Evolutionary conservation across 1,284 basidiomycete species (phyloP), one percentile per base, ranked within the genome.

Genomic region (Tilletia setariae): DNA sequence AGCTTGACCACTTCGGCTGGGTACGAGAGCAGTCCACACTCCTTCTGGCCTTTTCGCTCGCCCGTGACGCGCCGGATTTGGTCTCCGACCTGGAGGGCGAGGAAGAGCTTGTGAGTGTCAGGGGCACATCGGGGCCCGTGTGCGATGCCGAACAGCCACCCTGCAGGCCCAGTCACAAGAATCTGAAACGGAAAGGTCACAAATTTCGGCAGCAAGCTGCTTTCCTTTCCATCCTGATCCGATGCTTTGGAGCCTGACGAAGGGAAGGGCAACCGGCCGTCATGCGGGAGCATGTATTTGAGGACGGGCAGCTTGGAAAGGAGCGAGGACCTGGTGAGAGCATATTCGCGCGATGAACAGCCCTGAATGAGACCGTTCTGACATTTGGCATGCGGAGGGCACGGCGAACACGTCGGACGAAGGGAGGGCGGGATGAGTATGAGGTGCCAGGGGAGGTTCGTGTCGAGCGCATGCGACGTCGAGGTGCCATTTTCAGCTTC

Each of bases 11-110:
- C 56, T 32, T 61, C 28, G n/a, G 32, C 23, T 3, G 56, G 56
- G n/a, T 32, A 61, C 15, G 56, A 30, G 15, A 40, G 7, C 25
- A 32, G 28, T 6, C 56, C 56, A 21, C 56, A 61, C 28, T 61
- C 56, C 56, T 32, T 61, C 28, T 61, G 23, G 7, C 56, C 56
- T 15, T 30, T 32, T 11, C 56, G 56, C 15, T 61, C 56, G 25
- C 56, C 30, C 15, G 28, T 61, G 13, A 61, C 56, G 56, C 56
- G 56, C 13, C 56, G 25, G n/a, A 61, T 61, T 16, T 61, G 30
- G 56, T 61, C 56, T 16, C 56, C 56, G 9, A 61, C 56, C 30
- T 61, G 56, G 7, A 61, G 56, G 16, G 56, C 56, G 28, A 61
- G 56, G 32, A 32, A 35, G 28, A 61, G 32, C 30, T 61, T 61